These are phyloP conservation scores for Globisporangium viniferum DNA, from an alignment of 352 stramenopile genomes.

Conservation along the genomic window DNA sequence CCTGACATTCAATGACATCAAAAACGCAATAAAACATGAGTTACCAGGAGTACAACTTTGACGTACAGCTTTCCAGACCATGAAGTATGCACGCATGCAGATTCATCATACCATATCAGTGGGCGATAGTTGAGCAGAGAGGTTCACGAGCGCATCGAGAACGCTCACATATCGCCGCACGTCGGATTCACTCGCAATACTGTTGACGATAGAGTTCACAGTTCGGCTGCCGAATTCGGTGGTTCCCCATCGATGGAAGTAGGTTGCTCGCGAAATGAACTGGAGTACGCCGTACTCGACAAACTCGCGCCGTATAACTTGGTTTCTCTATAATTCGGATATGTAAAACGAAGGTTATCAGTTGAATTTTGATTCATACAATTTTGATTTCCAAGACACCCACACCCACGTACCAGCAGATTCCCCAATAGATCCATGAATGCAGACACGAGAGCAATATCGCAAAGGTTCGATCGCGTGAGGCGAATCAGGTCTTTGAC, in stretches of 20 bases:
- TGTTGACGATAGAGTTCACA: constrained; percentile 22
- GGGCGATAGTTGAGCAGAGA: constrained; percentile 10
- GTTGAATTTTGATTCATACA: neutral
- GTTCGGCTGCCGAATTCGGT: constrained; percentile 12
- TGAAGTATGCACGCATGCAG: neutral
- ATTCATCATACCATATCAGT: constrained; percentile 16
- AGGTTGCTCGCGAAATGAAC: constrained; percentile 21
- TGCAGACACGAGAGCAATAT: constrained; percentile 16
- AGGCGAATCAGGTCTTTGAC: constrained; percentile 23
- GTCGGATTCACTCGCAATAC: constrained; percentile 23
- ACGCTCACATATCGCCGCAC: constrained; percentile 22
- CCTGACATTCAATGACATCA: constrained; percentile 10
- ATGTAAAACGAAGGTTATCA: neutral
- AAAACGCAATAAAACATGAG: neutral
- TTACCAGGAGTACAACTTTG: neutral
- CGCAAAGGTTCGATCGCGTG: constrained; percentile 23
- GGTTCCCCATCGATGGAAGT: constrained; percentile 15
- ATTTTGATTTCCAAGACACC: neutral
- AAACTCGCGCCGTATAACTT: constrained; percentile 17
- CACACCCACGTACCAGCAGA: neutral
- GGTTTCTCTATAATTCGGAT: constrained; percentile 14
- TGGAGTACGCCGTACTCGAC: constrained; percentile 27
- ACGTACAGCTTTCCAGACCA: neutral
- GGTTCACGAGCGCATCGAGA: constrained; percentile 21
- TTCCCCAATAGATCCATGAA: constrained; percentile 21